Conservation (phyloP, 2,329 filamentous ascomycete species). For the Fusarium anguioides region DNA sequence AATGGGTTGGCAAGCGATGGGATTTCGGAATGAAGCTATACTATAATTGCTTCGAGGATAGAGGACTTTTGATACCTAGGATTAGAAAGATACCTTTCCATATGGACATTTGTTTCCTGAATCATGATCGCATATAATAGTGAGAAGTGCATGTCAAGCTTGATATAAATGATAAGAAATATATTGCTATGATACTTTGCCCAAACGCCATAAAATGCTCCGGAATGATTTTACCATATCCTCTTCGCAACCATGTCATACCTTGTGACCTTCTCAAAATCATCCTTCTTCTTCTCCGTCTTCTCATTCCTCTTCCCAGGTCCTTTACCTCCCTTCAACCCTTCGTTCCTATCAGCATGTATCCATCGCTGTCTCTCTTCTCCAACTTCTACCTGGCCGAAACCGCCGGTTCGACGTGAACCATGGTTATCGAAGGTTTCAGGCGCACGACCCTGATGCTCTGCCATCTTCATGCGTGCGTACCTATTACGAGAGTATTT, state of each 20-base stretch:
- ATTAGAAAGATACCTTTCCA: conserved; percentile 41
- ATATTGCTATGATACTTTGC: neutral
- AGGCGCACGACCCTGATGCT: conserved; percentile 61
- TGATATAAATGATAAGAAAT: neutral
- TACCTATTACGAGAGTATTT: conserved; percentile 84
- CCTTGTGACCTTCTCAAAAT: conserved; percentile 75
- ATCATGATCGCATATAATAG: neutral
- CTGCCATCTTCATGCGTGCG: conserved; percentile 79
- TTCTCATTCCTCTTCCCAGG: conserved; percentile 66
- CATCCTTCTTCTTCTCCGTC: conserved; percentile 59
- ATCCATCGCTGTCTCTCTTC: conserved; percentile 89
- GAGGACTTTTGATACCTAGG: conserved; percentile 38
- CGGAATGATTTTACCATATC: conserved; percentile 76
- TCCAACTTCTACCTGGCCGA: conserved; percentile 86
- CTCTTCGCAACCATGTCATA: conserved; percentile 98
- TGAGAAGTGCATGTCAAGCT: neutral
- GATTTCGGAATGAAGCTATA: conserved; percentile 19
- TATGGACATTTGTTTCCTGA: conserved; percentile 7
- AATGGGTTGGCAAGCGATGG: conserved; percentile 31
- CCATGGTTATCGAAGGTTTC: conserved; percentile 73
- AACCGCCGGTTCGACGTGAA: conserved; percentile 79
- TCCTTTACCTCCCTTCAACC: conserved; percentile 63
- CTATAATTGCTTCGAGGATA: conserved; percentile 24
- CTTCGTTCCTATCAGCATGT: conserved; percentile 85
- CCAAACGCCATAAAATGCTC: conserved; percentile 23